phyloP scores from a whole-genome alignment of 2,329 filamentous ascomycete genomes.

The Hymenoscyphus repandus region DNA sequence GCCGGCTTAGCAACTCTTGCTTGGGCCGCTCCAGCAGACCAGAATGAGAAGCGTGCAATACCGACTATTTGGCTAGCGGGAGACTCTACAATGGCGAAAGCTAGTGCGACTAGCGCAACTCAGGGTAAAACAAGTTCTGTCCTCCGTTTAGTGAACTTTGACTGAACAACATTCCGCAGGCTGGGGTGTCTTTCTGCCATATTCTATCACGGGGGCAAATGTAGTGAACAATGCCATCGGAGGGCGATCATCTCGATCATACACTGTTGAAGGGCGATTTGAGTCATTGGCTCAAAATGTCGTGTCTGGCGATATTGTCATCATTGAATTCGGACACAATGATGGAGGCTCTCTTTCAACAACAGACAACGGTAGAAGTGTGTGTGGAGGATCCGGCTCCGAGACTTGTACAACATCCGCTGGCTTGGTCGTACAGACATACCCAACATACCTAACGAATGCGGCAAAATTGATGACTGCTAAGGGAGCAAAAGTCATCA shows the following conservation, averaged over 20 bases:
- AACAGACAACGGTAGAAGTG: constrained; percentile 56
- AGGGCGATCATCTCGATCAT: constrained; percentile 62
- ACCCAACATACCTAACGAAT: constrained; percentile 25
- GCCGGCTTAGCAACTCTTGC: constrained; percentile 21
- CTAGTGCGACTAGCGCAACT: constrained; percentile 38
- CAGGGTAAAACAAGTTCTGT: constrained; percentile 30
- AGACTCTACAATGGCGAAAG: constrained; percentile 56
- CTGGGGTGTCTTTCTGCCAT: constrained; percentile 57
- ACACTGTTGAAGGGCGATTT: constrained; percentile 62
- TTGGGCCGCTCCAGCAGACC: constrained; percentile 16
- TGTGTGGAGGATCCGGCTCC: constrained; percentile 43
- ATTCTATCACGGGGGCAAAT: constrained; percentile 41
- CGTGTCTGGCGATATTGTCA: constrained; percentile 39
- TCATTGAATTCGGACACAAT: constrained; percentile 62
- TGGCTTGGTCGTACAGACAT: constrained; percentile 42
- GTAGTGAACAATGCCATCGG: constrained; percentile 61
- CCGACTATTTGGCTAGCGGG: constrained; percentile 51
- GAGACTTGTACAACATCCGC: constrained; percentile 40
- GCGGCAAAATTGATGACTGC: constrained; percentile 30
- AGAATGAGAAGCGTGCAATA: constrained; percentile 13
- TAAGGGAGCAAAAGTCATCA: constrained; percentile 56
- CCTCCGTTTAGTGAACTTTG: neutral
- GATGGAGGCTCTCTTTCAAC: constrained; percentile 51
- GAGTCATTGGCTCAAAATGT: constrained; percentile 44
- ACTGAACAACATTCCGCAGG: constrained; percentile 37